Evolutionary conservation across 495 filamentous ascomycete species (phyloP).

Genomic region (Rostrohypoxylon terebratum): DNA sequence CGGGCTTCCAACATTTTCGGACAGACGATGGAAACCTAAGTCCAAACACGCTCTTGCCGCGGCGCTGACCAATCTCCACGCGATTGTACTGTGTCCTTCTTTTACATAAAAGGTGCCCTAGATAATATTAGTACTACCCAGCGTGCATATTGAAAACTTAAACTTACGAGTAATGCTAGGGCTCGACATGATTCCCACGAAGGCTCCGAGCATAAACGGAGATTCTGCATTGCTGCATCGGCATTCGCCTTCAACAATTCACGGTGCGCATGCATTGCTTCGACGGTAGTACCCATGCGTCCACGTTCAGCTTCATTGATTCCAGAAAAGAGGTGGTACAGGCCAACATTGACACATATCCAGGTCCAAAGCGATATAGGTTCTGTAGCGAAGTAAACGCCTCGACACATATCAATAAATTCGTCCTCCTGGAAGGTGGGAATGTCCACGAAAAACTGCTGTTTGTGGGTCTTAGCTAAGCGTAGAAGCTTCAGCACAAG

Average conservation of each 20-base stretch:
- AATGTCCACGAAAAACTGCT: constrained; percentile 44
- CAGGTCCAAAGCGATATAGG: constrained; percentile 67
- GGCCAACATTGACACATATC: constrained; percentile 65
- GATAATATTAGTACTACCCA: constrained; percentile 1
- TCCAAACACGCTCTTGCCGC: constrained; percentile 41
- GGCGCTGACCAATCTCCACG: constrained; percentile 40
- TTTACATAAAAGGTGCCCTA: constrained; percentile 46
- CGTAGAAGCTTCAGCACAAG: constrained; percentile 41
- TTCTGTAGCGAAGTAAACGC: constrained; percentile 69
- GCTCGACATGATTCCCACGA: constrained; percentile 45
- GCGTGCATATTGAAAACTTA: background rate
- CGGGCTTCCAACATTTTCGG: constrained; percentile 45
- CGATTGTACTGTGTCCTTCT: constrained; percentile 44
- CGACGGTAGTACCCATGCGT: constrained; percentile 31
- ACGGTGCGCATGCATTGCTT: constrained; percentile 29
- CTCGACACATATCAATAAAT: constrained; percentile 66
- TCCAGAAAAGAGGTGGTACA: constrained; percentile 67
- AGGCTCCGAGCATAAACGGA: constrained; percentile 45
- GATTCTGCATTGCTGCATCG: constrained; percentile 37
- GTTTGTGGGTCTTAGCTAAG: constrained; percentile 30
- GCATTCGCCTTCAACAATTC: constrained; percentile 20
- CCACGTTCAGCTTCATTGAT: constrained; percentile 3
- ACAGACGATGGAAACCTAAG: constrained; percentile 42
- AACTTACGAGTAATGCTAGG: constrained; percentile 44
- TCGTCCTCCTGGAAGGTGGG: constrained; percentile 59